phyloP scores from a whole-genome alignment of 257 asterid genomes.

The Solanum clarkiae region DNA sequence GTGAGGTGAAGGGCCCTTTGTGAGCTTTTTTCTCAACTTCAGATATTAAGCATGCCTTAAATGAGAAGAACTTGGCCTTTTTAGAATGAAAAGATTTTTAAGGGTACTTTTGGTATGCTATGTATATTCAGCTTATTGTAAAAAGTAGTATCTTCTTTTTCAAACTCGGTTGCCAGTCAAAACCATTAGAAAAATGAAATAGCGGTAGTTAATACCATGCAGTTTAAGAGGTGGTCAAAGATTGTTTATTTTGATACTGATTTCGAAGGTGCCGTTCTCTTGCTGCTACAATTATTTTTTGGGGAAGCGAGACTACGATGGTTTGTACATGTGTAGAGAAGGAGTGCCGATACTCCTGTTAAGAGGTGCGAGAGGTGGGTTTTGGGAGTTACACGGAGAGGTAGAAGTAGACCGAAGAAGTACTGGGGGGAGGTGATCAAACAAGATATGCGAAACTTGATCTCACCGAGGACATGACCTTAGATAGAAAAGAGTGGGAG shows the following conservation, averaged over 20 bases:
- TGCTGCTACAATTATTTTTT: neutral
- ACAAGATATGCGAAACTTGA: too few species aligned
- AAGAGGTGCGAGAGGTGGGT: too few species aligned
- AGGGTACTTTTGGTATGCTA: neutral
- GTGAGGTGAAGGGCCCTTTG: neutral
- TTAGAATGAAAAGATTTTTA: neutral
- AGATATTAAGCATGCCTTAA: neutral
- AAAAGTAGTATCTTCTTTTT: neutral
- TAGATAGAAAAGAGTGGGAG: too few species aligned
- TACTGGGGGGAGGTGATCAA: too few species aligned
- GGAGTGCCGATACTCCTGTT: too few species aligned
- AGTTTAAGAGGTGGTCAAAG: neutral
- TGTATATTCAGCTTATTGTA: neutral
- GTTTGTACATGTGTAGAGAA: too few species aligned
- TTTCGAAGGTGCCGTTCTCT: neutral
- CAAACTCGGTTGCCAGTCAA: neutral
- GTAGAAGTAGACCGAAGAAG: too few species aligned
- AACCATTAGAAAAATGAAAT: neutral
- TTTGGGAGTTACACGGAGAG: too few species aligned
- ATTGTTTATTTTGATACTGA: neutral
- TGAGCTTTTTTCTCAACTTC: neutral
- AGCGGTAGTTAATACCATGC: neutral
- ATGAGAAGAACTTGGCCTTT: neutral
- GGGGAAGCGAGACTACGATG: neutral
- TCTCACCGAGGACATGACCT: too few species aligned